These are phyloP conservation scores for Lasiodiplodia gonubiensis DNA, from an alignment of 2,329 filamentous ascomycete species.

Conservation along the genomic window DNA sequence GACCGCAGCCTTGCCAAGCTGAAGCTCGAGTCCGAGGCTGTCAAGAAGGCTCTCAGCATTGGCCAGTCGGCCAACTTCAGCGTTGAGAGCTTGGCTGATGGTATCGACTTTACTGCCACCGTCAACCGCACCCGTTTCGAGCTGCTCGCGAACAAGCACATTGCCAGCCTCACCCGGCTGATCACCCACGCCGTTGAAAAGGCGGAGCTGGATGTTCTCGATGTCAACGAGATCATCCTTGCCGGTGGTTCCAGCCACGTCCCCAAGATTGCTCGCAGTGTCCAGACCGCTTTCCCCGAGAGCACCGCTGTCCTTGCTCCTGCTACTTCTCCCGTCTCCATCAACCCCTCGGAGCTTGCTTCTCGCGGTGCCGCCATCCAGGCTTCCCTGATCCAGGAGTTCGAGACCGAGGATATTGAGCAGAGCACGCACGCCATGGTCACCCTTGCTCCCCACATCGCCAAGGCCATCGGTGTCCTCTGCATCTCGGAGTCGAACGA, in stretches of 20 bases:
- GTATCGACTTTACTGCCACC: slow-evolving; percentile 87
- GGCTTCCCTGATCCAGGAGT: slow-evolving; percentile 91
- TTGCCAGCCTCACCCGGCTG: slow-evolving; percentile 84
- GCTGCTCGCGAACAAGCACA: slow-evolving; percentile 82
- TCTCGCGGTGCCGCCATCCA: slow-evolving; percentile 93
- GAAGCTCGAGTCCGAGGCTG: slow-evolving; percentile 85
- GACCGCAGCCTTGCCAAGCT: slow-evolving; percentile 86
- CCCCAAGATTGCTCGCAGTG: slow-evolving; percentile 84
- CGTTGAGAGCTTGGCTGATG: slow-evolving; percentile 87
- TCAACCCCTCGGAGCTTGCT: slow-evolving; percentile 92
- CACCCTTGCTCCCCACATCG: slow-evolving; percentile 89
- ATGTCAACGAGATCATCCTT: slow-evolving; percentile 93
- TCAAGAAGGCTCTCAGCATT: slow-evolving; percentile 90
- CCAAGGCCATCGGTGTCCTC: slow-evolving; percentile 86
- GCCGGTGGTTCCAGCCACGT: slow-evolving; percentile 92
- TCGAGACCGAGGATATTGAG: slow-evolving; percentile 90
- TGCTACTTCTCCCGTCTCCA: slow-evolving; percentile 74
- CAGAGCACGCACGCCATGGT: slow-evolving; percentile 96
- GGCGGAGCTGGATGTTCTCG: slow-evolving; percentile 87
- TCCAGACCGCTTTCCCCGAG: slow-evolving; percentile 80
- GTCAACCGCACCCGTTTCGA: slow-evolving; percentile 95
- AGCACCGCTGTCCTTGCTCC: slow-evolving; percentile 81
- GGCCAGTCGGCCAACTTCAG: slow-evolving; percentile 89
- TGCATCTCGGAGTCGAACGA: slow-evolving; percentile 64
- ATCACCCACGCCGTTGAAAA: slow-evolving; percentile 88